These are phyloP conservation scores for Kluyveromyces lactis DNA, from an alignment of 805 yeast species.

Conservation along the genomic window DNA sequence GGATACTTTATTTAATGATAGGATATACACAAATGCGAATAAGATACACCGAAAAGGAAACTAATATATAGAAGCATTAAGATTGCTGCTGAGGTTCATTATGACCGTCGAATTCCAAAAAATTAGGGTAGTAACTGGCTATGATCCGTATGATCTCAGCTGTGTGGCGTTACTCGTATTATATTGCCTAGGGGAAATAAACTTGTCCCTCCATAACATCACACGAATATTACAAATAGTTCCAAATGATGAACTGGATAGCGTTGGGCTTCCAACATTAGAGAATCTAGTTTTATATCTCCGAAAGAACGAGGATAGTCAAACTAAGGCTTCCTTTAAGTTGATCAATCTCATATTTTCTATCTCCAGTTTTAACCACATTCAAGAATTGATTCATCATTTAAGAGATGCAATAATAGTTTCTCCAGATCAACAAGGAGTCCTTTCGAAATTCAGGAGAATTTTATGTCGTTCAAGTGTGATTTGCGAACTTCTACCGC, in stretches of 20 bases:
- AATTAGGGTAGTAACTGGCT: not conserved
- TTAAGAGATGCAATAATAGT: conserved; percentile 1
- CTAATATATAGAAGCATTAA: not conserved
- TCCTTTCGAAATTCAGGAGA: not conserved
- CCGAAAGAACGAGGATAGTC: conserved; percentile 5
- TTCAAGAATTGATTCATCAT: conserved; percentile 1
- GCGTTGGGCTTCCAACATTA: conserved; percentile 10
- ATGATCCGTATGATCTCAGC: conserved; percentile 3
- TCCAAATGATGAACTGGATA: not conserved
- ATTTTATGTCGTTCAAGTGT: not conserved
- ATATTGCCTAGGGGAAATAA: not conserved
- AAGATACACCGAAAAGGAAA: not conserved
- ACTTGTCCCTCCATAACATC: not conserved
- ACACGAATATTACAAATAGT: not conserved
- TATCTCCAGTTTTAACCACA: not conserved
- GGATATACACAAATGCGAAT: not conserved
- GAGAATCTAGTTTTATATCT: conserved; percentile 8
- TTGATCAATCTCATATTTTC: not conserved
- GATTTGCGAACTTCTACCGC: not conserved
- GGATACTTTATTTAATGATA: too few relatives aligned
- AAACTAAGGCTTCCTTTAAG: not conserved
- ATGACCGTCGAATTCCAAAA: not conserved
- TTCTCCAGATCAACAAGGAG: not conserved
- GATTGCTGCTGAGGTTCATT: too few relatives aligned
- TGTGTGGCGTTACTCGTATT: not conserved